phyloP scores from a whole-genome alignment of 345 rosid genomes.

The Eucalyptus tenuipes region DNA sequence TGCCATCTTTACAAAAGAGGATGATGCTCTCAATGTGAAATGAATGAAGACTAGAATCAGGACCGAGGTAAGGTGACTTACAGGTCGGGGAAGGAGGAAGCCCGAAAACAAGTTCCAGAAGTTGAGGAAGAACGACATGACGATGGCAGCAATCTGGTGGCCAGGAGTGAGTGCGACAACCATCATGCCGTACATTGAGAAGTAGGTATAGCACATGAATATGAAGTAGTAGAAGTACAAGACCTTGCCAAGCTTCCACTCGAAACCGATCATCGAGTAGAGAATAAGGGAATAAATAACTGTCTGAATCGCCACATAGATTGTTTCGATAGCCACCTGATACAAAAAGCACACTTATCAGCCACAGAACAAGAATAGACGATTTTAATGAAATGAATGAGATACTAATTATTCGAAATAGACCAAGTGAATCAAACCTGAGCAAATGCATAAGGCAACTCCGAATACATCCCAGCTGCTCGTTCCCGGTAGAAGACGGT shows the following conservation, averaged over 20 bases:
- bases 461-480: constrained; percentile 38
- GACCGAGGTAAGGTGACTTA: neutral
- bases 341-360: neutral
- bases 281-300: constrained; percentile 4
- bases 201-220: constrained; percentile 31
- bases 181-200: constrained; percentile 38
- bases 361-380: neutral
- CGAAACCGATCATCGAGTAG: constrained; percentile 24
- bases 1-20: neutral
- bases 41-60: neutral
- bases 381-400: neutral
- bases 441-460: constrained; percentile 30
- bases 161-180: constrained; percentile 23
- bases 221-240: constrained; percentile 28
- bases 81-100: constrained; percentile 23
- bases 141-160: constrained; percentile 22
- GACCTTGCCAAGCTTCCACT: constrained; percentile 14
- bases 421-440: neutral
- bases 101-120: constrained; percentile 41
- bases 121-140: constrained; percentile 23
- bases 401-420: neutral
- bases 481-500: constrained; percentile 34
- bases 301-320: constrained; percentile 21
- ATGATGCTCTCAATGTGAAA: neutral
- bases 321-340: constrained; percentile 27